Conservation (phyloP, 148 eudicot species). For the Chenopodium berlandieri region DNA sequence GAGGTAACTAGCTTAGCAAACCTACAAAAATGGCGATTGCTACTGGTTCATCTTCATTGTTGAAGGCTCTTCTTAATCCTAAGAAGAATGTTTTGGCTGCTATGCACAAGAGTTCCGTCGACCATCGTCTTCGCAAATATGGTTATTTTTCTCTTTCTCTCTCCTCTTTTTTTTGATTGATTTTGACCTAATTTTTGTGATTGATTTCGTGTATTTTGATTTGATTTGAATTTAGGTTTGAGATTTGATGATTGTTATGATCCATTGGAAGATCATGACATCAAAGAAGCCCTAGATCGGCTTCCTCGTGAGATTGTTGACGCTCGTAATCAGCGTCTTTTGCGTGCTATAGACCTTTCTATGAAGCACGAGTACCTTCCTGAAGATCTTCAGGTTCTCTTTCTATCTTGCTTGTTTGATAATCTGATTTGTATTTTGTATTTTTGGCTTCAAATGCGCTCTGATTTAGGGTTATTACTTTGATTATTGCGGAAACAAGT, state of each 20-base stretch:
- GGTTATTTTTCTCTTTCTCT: conserved; percentile 34
- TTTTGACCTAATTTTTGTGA: background rate
- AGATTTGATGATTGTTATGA: conserved; percentile 82
- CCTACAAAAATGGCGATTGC: conserved; percentile 41
- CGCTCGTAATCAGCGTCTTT: conserved; percentile 88
- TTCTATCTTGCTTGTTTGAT: background rate
- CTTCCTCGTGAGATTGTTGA: conserved; percentile 86
- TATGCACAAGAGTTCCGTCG: conserved; percentile 64
- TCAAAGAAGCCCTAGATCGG: conserved; percentile 78
- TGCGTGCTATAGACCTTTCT: conserved; percentile 91
- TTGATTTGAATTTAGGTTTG: conserved; percentile 41
- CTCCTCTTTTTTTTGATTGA: background rate
- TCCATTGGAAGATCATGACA: conserved; percentile 70
- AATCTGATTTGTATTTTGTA: background rate
- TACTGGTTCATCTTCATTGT: conserved; percentile 41
- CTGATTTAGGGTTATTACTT: no score
- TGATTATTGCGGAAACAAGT: no score
- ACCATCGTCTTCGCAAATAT: conserved; percentile 66
- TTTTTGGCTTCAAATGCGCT: background rate
- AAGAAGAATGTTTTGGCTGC: conserved; percentile 72
- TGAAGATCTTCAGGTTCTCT: conserved; percentile 65
- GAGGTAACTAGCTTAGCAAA: background rate
- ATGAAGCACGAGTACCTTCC: conserved; percentile 88
- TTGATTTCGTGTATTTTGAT: background rate
- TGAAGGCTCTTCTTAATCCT: conserved; percentile 62